Conservation (phyloP, 192 early-diverging fungal species). For the Glomus cerebriforme region DNA sequence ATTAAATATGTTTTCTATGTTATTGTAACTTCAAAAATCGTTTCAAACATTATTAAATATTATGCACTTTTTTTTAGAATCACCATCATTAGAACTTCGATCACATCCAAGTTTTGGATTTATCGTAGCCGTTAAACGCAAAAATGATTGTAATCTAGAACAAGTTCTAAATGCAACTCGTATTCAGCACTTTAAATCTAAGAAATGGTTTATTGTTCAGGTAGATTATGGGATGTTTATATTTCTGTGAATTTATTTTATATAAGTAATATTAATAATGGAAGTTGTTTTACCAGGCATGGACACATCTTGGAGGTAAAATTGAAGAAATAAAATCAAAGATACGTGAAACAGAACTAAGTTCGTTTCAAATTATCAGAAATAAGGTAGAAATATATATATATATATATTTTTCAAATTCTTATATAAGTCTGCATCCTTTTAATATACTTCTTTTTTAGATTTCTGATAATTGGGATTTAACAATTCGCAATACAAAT, state of each 20-base stretch:
- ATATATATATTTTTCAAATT: background rate
- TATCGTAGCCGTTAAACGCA: background rate
- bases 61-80: background rate
- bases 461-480: slow-evolving; percentile 52
- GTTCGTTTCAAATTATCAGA: slow-evolving; percentile 54
- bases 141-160: background rate
- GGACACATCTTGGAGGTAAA: slow-evolving; percentile 61
- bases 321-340: slow-evolving; percentile 47
- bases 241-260: background rate
- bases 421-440: background rate
- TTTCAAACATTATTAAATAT: background rate
- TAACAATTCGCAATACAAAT: slow-evolving; percentile 62
- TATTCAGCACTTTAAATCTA: background rate
- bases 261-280: background rate
- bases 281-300: slow-evolving; percentile 32
- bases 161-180: background rate
- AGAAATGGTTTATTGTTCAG: slow-evolving; percentile 15
- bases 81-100: slow-evolving; percentile 18
- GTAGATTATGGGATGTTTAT: background rate
- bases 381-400: slow-evolving; percentile 35
- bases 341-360: slow-evolving; percentile 55
- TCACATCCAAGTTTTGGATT: slow-evolving; percentile 23
- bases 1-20: background rate
- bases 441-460: background rate
- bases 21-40: background rate